Evolutionary conservation across 116 monocot species (phyloP), one percentile per base, ranked within the genome.

Genomic region (Dioscorea cayenensis): DNA sequence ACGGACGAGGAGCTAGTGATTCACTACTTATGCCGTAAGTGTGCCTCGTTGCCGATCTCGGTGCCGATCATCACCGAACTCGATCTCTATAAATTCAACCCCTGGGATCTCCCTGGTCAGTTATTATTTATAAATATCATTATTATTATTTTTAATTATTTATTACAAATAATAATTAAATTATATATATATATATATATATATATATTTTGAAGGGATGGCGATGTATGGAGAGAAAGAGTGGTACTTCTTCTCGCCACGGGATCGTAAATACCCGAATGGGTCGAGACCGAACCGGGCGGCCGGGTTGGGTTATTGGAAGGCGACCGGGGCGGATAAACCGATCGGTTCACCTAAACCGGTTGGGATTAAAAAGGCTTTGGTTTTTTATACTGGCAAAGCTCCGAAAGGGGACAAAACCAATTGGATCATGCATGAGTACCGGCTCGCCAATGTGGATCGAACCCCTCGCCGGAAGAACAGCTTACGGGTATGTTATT

Each of bases 351-450:
- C 50, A 16, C 80, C 82, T 12, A 84, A 76, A 66, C 80, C 90
- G 60, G 50, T 90, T 50, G 90, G 66, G 37, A 82, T 90, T 19
- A 90, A 90, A 86, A 90, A 90, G 71, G 86, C 90, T 2, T 71
- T 90, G 55, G 90, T 86, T 36, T 90, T 90, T 71, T 90, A 90
- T 61, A 50, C 77, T 17, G 90, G 86, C 12, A 90, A 82, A 71
- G 82, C 90, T 7, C 86, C 90, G 66, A 86, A 71, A 29, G 86
- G 90, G 0, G 80, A 84, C 67, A 89, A 89, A 62, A 89, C 87
- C 75, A 89, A 89, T 64, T 93, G 93, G 93, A 89, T 89, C 87
- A 93, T 92, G 92, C 92, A 92, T 71, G 89, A 92, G 82, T 92
- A 92, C 71, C 73, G 92, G 14, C 86, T 92, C 63, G 89, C 86